Conservation (phyloP, 805 yeast species). For the Candida sonorensis region DNA sequence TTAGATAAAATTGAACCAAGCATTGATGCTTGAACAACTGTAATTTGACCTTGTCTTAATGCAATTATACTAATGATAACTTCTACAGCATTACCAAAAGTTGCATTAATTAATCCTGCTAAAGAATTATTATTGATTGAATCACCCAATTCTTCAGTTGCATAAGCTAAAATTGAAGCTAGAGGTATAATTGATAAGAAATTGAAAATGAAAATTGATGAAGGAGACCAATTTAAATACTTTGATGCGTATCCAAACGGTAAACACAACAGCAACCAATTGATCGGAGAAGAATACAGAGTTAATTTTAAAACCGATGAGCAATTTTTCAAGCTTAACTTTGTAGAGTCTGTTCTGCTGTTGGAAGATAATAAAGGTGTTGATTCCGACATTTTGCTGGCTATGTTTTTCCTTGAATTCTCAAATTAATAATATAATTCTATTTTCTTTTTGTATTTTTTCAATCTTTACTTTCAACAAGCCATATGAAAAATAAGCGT, state of each 20-base stretch:
- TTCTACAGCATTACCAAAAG: conserved; percentile 97
- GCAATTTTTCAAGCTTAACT: neutral
- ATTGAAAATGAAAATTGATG: conserved; percentile 60
- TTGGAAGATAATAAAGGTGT: neutral
- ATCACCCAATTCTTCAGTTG: conserved; percentile 87
- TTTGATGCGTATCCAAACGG: conserved; percentile 85
- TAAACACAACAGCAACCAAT: conserved; percentile 72
- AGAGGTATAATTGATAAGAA: conserved; percentile 88
- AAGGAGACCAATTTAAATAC: conserved; percentile 43
- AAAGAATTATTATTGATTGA: conserved; percentile 79
- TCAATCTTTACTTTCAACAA: too few relatives aligned
- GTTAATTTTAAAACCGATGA: conserved; percentile 10
- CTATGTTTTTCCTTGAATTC: too few relatives aligned
- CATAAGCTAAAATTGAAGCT: conserved; percentile 83
- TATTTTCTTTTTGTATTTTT: too few relatives aligned
- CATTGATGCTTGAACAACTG: conserved; percentile 97
- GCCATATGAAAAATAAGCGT: too few relatives aligned
- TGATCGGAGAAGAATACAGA: conserved; percentile 45
- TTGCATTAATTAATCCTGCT: conserved; percentile 93
- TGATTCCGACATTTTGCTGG: conserved; percentile 2
- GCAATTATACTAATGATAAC: conserved; percentile 92
- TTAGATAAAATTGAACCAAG: conserved; percentile 89
- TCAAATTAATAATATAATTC: too few relatives aligned
- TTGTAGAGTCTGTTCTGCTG: neutral
- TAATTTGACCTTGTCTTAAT: conserved; percentile 72